Conservation (phyloP, 2,329 filamentous ascomycete species). For the Furcasterigmium furcatum region DNA sequence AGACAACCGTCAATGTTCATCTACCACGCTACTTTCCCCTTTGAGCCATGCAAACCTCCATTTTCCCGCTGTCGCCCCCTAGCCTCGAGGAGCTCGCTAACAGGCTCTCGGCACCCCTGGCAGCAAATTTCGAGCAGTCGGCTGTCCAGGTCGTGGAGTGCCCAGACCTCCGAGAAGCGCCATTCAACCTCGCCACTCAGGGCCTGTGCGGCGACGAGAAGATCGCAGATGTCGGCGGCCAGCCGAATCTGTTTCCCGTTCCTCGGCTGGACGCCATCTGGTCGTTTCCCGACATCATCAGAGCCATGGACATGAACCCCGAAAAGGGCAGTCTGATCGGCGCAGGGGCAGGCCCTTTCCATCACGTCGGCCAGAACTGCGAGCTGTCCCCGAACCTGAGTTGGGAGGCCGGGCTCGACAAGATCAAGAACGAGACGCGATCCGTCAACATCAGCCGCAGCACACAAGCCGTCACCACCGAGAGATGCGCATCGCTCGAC, state of each 20-base stretch:
- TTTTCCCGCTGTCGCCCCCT: conserved; percentile 18
- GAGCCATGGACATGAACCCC: conserved; percentile 29
- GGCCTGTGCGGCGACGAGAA: conserved; percentile 34
- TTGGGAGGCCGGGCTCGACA: conserved; percentile 18
- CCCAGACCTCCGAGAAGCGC: conserved; percentile 31
- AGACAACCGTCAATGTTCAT: too few relatives aligned
- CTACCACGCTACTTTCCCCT: too few relatives aligned
- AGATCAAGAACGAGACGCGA: conserved; percentile 21
- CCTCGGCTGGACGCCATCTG: conserved; percentile 30
- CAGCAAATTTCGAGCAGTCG: conserved; percentile 16
- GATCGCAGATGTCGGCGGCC: conserved; percentile 41
- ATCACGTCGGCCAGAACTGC: conserved; percentile 34
- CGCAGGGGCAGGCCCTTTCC: conserved; percentile 38
- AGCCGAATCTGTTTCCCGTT: conserved; percentile 32
- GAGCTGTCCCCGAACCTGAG: conserved; percentile 36
- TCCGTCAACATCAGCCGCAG: conserved; percentile 19
- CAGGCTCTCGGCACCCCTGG: conserved; percentile 13
- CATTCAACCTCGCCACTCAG: conserved; percentile 31
- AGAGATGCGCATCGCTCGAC: conserved; percentile 20
- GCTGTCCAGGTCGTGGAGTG: conserved; percentile 20
- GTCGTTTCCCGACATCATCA: conserved; percentile 23
- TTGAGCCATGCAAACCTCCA: conserved; percentile 12
- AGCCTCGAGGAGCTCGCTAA: conserved; percentile 19
- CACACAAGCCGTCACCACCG: conserved; percentile 14
- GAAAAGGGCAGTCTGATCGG: conserved; percentile 30